A percentile compares a stretch with the other conserved stretches of the same genome.
Evolutionary conservation across 2,329 filamentous ascomycete genomes (phyloP).

Genomic region (Emergomyces orientalis): DNA sequence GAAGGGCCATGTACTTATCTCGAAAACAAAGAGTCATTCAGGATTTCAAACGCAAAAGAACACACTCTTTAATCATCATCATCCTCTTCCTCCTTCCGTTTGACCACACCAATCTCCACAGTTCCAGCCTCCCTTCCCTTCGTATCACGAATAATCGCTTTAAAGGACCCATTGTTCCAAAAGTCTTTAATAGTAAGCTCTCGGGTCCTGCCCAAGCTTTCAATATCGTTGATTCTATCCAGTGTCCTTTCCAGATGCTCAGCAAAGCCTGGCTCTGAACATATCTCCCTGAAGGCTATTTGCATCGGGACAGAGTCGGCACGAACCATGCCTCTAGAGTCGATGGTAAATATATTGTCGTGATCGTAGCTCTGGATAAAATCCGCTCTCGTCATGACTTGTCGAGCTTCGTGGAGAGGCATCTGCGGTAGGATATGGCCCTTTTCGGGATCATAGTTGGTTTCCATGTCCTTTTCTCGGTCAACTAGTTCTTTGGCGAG

Average conservation of each 20-base stretch:
- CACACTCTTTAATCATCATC: conserved; percentile 12
- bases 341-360: conserved; percentile 91
- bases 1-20: background rate
- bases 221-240: conserved; percentile 81
- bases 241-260: conserved; percentile 73
- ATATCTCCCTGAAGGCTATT: conserved; percentile 79
- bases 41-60: background rate
- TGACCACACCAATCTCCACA: conserved; percentile 40
- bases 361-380: conserved; percentile 91
- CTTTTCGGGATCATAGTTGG: conserved; percentile 53
- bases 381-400: conserved; percentile 92
- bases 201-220: conserved; percentile 84
- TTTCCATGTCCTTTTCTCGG: conserved; percentile 54
- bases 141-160: conserved; percentile 45
- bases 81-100: conserved; percentile 28
- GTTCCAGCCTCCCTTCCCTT: conserved; percentile 41
- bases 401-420: conserved; percentile 69
- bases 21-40: background rate
- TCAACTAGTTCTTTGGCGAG: conserved; percentile 87
- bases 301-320: conserved; percentile 97
- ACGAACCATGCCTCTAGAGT: conserved; percentile 73
- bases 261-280: conserved; percentile 64
- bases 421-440: conserved; percentile 74
- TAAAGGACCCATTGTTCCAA: conserved; percentile 73
- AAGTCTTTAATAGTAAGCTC: conserved; percentile 94